Evolutionary conservation across 2,329 filamentous ascomycete genomes (phyloP).

Genomic region (Aulographum hederae): DNA sequence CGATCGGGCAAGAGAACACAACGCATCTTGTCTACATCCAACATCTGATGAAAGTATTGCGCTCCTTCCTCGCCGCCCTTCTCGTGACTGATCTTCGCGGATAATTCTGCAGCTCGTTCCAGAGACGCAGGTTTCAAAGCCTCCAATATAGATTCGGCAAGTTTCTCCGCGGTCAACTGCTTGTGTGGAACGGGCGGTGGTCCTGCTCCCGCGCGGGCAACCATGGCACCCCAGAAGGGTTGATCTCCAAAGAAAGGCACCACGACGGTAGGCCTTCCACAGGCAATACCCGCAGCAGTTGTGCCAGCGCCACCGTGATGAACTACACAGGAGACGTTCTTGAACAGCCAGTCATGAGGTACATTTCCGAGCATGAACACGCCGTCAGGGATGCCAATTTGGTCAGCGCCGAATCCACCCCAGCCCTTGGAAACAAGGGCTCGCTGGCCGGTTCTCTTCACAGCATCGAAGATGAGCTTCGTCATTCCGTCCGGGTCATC

Average conservation of each 20-base stretch:
- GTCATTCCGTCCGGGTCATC: slow-evolving; percentile 24
- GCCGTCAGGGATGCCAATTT: slow-evolving; percentile 40
- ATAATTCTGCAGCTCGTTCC: slow-evolving; percentile 19
- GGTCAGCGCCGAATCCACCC: slow-evolving; percentile 55
- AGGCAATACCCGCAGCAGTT: slow-evolving; percentile 68
- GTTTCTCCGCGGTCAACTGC: slow-evolving; percentile 22
- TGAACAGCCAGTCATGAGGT: slow-evolving; percentile 80
- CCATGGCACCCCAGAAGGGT: slow-evolving; percentile 36
- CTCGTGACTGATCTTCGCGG: slow-evolving; percentile 23
- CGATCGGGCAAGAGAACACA: slow-evolving; percentile 51
- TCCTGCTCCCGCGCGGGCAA: slow-evolving; percentile 30
- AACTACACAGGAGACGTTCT: slow-evolving; percentile 62
- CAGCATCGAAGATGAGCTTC: slow-evolving; percentile 21
- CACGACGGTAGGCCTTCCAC: slow-evolving; percentile 63
- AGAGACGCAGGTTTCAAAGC: slow-evolving; percentile 21
- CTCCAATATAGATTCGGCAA: slow-evolving; percentile 27
- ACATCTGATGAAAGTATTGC: slow-evolving; percentile 25
- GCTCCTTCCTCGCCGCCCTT: slow-evolving; percentile 22
- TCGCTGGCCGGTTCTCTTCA: slow-evolving; percentile 43
- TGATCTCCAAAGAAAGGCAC: slow-evolving; percentile 55
- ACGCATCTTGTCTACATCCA: slow-evolving; percentile 46
- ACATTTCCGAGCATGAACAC: slow-evolving; percentile 74
- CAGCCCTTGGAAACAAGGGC: slow-evolving; percentile 76
- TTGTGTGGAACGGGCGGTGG: slow-evolving; percentile 29
- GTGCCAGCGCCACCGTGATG: slow-evolving; percentile 83